Conservation (phyloP, 768 basidiomycete species). For the Leccinum incarnatum region DNA sequence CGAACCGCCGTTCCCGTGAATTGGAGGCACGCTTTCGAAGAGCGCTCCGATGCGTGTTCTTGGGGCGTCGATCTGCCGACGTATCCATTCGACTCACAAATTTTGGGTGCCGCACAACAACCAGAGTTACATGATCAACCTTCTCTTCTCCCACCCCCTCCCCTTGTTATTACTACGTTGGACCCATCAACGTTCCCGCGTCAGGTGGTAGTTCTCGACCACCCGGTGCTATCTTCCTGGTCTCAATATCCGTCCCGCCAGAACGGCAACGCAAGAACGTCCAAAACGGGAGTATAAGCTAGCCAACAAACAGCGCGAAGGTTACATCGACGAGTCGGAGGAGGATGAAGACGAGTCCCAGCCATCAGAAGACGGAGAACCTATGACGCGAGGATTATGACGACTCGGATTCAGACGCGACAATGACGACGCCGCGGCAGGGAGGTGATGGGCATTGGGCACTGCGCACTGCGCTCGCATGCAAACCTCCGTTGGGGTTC, state of each 20-base stretch:
- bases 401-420: too few relatives aligned
- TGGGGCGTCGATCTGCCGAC: slow-evolving; percentile 53
- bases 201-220: slow-evolving; percentile 19
- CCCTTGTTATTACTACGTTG: not conserved
- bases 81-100: slow-evolving; percentile 58
- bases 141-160: too few relatives aligned
- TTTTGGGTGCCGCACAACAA: slow-evolving; percentile 58
- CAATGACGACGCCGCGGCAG: too few relatives aligned
- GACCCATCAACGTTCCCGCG: slow-evolving; percentile 1
- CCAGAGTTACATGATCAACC: not conserved
- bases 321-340: too few relatives aligned
- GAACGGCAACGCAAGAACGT: slow-evolving; percentile 22
- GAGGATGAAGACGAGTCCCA: too few relatives aligned
- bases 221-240: slow-evolving; percentile 42
- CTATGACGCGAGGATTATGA: too few relatives aligned
- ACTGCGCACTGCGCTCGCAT: too few relatives aligned
- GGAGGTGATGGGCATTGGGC: too few relatives aligned
- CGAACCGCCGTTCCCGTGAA: slow-evolving; percentile 37
- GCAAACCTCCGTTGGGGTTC: too few relatives aligned
- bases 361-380: too few relatives aligned
- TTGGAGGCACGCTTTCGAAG: slow-evolving; percentile 56
- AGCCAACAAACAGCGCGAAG: too few relatives aligned
- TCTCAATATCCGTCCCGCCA: slow-evolving; percentile 38
- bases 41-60: slow-evolving; percentile 33
- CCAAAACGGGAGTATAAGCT: too few relatives aligned